Evolutionary conservation across 768 basidiomycete species (phyloP).

Genomic region (Auricularia cornea): DNA sequence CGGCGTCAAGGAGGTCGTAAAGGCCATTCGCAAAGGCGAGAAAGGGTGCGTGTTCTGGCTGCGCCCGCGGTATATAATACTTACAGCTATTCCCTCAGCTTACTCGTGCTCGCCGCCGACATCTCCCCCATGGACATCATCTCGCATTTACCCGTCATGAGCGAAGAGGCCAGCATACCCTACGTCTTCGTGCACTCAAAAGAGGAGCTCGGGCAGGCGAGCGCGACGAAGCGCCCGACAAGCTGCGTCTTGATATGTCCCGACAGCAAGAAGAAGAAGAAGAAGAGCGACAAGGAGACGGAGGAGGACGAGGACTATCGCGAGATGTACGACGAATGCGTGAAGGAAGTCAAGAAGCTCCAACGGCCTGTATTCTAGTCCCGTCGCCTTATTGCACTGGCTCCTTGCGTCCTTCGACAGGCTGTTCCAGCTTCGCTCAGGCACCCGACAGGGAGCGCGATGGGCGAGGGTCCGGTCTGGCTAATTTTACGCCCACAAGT

Average conservation of each 20-base stretch:
- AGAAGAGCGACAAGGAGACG: slow-evolving; percentile 40
- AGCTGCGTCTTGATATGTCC: slow-evolving; percentile 96
- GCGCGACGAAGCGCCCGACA: slow-evolving; percentile 95
- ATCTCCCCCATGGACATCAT: slow-evolving; percentile 99
- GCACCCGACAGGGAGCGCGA: background rate
- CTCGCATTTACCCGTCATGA: slow-evolving; percentile 88
- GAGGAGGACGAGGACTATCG: slow-evolving; percentile 78
- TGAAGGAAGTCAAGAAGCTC: slow-evolving; percentile 74
- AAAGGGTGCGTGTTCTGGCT: slow-evolving; percentile 59
- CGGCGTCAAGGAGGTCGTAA: slow-evolving; percentile 97
- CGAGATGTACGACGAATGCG: slow-evolving; percentile 80
- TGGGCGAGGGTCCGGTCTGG: too few species aligned
- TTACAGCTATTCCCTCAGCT: slow-evolving; percentile 30
- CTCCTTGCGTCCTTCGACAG: too few species aligned
- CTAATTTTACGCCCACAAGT: too few species aligned
- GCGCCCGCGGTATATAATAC: slow-evolving; percentile 1
- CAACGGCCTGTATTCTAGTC: slow-evolving; percentile 55
- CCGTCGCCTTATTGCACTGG: background rate
- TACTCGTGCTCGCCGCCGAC: slow-evolving; percentile 90
- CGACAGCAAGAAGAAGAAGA: slow-evolving; percentile 58
- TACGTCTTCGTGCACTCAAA: slow-evolving; percentile 87
- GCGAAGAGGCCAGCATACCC: slow-evolving; percentile 88
- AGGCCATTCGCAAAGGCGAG: slow-evolving; percentile 94
- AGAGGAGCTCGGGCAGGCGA: slow-evolving; percentile 92
- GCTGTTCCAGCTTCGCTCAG: background rate